These are phyloP conservation scores for Mycena alexandri DNA, from an alignment of 768 basidiomycete genomes.

Conservation along the genomic window DNA sequence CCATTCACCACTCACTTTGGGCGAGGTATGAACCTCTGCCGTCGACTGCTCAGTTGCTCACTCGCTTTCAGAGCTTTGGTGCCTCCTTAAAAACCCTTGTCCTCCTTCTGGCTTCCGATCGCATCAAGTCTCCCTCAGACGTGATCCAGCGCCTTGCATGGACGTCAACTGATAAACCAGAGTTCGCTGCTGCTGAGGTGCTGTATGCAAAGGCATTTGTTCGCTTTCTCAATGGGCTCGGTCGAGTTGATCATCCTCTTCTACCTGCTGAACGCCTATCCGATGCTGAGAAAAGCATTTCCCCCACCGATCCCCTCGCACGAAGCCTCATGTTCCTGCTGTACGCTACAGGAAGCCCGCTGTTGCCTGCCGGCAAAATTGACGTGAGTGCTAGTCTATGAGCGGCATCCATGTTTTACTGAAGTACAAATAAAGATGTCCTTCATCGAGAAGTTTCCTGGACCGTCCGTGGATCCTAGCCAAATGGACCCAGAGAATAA, in stretches of 20 bases:
- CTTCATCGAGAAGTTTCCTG: background rate
- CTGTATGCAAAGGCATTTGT: background rate
- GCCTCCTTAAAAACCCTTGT: background rate
- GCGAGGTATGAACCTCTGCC: background rate
- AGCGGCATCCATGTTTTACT: no score
- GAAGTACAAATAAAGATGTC: no score
- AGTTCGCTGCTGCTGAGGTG: no score
- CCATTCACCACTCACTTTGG: background rate
- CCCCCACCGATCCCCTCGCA: background rate
- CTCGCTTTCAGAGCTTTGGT: slow-evolving; percentile 2
- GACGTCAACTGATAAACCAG: no score
- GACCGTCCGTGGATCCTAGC: background rate
- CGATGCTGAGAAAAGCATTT: background rate
- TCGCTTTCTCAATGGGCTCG: background rate
- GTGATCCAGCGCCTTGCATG: no score
- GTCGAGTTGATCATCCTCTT: background rate
- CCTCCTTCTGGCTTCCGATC: background rate
- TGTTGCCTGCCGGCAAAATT: background rate
- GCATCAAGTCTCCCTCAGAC: background rate
- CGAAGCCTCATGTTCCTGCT: background rate
- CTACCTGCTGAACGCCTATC: background rate
- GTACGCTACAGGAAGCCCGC: background rate
- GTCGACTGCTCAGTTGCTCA: background rate
- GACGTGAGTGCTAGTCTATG: background rate
- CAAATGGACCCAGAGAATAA: background rate